Base-by-base conservation (phyloP, 805 yeast genomes). In the Tetrapisispora iriomotensis region DNA sequence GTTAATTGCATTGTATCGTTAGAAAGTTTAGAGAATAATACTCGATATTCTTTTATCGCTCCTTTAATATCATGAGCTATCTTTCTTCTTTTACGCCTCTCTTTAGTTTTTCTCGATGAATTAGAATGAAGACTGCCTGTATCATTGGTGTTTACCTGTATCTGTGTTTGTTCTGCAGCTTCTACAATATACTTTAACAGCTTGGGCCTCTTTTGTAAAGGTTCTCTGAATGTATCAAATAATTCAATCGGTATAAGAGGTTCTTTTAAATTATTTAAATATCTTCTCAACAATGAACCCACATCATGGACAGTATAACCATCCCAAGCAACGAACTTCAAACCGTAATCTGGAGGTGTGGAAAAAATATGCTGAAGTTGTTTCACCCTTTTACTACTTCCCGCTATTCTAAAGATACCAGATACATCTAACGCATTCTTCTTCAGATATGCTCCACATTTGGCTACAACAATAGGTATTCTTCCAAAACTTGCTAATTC, bases 221-320 rank as follows among this genome's bases (percentile, higher is more conserved):
- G 95, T 28, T 72, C 75, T 51, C 97, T 71, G 55, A 90, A 92
- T 21, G 67, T 67, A 48, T 82, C 85, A 58, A 90, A 92, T 44
- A 76, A 62, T 4, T 71, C 71, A 26, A 85, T 65, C 1, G 97
- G 96, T 17, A 92, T 78, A 40, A 92, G 69, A 0, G 97, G 97
- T 53, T 92, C 97, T 1, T 95, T 94, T 40, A 92, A 70, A 33
- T 86, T 79, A 54, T 87, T 86, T 45, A 92, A 68, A 58, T 75
- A 92, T 41, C 98, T 69, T 56, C 97, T 72, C 42, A 92, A 72
- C 18, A 92, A 68, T 15, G 92, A 83, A 2, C 97, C 95, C 1
- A 96, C 96, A 61, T 92, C 99, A 63, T 92, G 98, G 10, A 90
- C 96, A 1, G 87, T 85, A 62, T 77, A 92, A 0, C 94, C 90